Conservation (phyloP, 352 stramenopile species). For the Plasmopara halstedii region DNA sequence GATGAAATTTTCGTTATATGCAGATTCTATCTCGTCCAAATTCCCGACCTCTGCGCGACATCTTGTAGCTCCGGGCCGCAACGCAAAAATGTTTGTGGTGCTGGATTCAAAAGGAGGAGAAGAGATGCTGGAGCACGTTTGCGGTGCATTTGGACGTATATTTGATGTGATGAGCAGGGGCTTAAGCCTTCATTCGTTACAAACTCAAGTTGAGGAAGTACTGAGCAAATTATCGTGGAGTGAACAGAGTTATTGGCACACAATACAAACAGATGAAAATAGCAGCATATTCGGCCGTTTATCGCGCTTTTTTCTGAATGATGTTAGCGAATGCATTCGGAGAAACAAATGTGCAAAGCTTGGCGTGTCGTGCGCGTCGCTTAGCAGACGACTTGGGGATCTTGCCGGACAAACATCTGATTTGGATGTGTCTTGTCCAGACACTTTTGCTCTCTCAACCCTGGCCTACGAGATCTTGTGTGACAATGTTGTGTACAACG, state of each 20-base stretch:
- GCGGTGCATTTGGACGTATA: slow-evolving; percentile 24
- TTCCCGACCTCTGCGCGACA: slow-evolving; percentile 30
- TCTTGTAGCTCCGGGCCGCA: slow-evolving; percentile 18
- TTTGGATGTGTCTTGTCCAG: neutral
- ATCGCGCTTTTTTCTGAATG: slow-evolving; percentile 25
- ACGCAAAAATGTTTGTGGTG: slow-evolving; percentile 25
- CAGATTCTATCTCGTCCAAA: slow-evolving; percentile 37
- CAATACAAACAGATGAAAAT: neutral
- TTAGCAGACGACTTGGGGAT: slow-evolving; percentile 39
- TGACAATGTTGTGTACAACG: slow-evolving; percentile 60
- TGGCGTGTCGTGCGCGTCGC: slow-evolving; percentile 24
- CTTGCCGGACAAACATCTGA: slow-evolving; percentile 12
- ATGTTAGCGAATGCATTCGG: slow-evolving; percentile 26
- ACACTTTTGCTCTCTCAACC: slow-evolving; percentile 13
- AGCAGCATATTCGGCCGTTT: slow-evolving; percentile 21
- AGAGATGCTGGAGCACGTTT: slow-evolving; percentile 37
- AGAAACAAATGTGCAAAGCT: slow-evolving; percentile 35
- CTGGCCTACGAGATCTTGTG: slow-evolving; percentile 45
- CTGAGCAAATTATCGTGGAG: slow-evolving; percentile 8
- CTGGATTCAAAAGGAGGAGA: slow-evolving; percentile 33
- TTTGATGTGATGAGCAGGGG: slow-evolving; percentile 18
- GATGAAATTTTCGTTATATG: slow-evolving; percentile 38
- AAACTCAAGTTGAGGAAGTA: slow-evolving; percentile 14
- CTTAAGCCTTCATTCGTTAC: slow-evolving; percentile 4
- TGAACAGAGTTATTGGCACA: neutral